These are phyloP conservation scores for Ustilago shanxiensis DNA, from an alignment of 1,284 basidiomycete species.

Conservation along the genomic window DNA sequence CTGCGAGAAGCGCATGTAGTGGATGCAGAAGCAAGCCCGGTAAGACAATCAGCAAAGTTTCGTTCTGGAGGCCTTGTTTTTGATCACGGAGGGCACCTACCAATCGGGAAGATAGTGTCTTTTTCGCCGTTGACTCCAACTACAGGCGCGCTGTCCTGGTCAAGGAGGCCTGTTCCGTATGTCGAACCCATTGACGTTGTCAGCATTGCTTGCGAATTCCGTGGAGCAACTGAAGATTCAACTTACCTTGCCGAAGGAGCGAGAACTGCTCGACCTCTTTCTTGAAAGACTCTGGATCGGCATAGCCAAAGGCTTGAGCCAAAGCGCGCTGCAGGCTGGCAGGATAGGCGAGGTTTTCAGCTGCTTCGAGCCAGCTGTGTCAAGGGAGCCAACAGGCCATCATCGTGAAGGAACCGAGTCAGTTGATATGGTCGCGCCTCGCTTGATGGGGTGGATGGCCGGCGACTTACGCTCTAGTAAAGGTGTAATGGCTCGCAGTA, in stretches of 20 bases:
- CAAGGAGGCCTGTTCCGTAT: slow-evolving; percentile 27
- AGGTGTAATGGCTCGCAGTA: slow-evolving; percentile 48
- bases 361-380: slow-evolving; percentile 46
- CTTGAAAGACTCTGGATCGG: slow-evolving; percentile 34
- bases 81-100: slow-evolving; percentile 9
- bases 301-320: slow-evolving; percentile 37
- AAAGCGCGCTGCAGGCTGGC: slow-evolving; percentile 41
- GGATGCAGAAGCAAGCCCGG: not conserved
- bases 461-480: slow-evolving; percentile 34
- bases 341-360: slow-evolving; percentile 42
- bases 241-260: slow-evolving; percentile 32
- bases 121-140: slow-evolving; percentile 43
- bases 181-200: not conserved
- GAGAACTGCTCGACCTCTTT: slow-evolving; percentile 35
- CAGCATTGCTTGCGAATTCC: not conserved
- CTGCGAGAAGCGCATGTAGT: not conserved
- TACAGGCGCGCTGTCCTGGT: slow-evolving; percentile 23
- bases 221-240: no score
- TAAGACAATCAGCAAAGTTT: not conserved
- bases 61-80: no score
- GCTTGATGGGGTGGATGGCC: not conserved
- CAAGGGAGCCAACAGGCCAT: not conserved
- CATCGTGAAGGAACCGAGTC: not conserved
- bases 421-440: not conserved
- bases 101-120: slow-evolving; percentile 52